phyloP scores from a whole-genome alignment of 225 moss, liverwort and hornwort species.

The Climacium dendroides region DNA sequence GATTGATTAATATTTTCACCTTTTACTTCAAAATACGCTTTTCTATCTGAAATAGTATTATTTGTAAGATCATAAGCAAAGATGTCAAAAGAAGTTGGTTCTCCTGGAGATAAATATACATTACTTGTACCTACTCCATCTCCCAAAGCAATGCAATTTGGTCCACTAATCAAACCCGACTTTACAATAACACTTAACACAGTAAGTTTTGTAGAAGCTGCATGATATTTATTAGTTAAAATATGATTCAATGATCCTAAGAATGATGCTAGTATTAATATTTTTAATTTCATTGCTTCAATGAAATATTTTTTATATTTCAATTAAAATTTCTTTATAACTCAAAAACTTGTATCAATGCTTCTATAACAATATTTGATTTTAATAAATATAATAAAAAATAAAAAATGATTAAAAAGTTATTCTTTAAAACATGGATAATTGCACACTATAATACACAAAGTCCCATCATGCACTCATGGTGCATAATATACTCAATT shows the following conservation, averaged over 20 bases:
- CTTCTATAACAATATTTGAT: neutral
- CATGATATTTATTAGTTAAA: neutral
- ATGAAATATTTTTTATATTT: too few relatives aligned
- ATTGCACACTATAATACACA: neutral
- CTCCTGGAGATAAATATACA: neutral
- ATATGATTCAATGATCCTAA: neutral
- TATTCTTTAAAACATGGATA: too few relatives aligned
- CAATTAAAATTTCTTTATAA: too few relatives aligned
- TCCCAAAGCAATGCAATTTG: constrained; percentile 30
- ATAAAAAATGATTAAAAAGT: neutral
- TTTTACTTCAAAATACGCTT: constrained; percentile 22
- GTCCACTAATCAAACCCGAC: constrained; percentile 6
- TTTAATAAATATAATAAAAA: neutral
- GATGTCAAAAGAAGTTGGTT: constrained; percentile 17
- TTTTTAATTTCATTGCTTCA: neutral
- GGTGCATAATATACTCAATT: too few relatives aligned
- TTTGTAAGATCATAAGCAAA: constrained; percentile 14
- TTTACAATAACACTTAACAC: constrained; percentile 2
- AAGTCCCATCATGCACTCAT: too few relatives aligned
- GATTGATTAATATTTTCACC: constrained; percentile 22
- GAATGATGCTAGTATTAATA: neutral
- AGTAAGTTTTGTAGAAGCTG: neutral
- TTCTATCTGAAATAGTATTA: neutral
- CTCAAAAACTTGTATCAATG: too few relatives aligned
- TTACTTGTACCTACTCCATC: constrained; percentile 37